These are phyloP conservation scores for Lepiota venenata DNA, from an alignment of 768 basidiomycete genomes.

Conservation along the genomic window DNA sequence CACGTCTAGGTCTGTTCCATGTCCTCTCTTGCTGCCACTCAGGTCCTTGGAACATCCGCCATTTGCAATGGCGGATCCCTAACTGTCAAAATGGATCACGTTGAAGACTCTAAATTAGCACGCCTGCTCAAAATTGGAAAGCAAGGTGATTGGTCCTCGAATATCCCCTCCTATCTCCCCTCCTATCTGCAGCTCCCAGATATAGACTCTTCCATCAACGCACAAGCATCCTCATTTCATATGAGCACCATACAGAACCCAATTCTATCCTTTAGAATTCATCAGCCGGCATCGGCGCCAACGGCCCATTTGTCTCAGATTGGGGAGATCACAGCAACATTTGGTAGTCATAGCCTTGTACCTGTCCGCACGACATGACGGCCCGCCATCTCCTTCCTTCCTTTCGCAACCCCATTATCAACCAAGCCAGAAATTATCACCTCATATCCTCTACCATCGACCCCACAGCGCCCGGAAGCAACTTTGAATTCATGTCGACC, in stretches of 20 bases:
- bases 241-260: slow-evolving; percentile 74
- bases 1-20: too few species aligned
- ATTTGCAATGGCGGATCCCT: slow-evolving; percentile 60
- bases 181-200: too few species aligned
- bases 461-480: too few species aligned
- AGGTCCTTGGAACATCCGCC: too few species aligned
- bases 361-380: slow-evolving; percentile 76
- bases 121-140: slow-evolving; percentile 68
- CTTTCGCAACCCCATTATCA: too few species aligned
- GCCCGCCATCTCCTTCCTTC: slow-evolving; percentile 85
- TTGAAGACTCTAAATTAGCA: slow-evolving; percentile 70
- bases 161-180: slow-evolving; percentile 23
- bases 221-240: slow-evolving; percentile 86
- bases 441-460: slow-evolving; percentile 16
- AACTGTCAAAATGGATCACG: slow-evolving; percentile 58
- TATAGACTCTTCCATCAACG: slow-evolving; percentile 93
- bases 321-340: slow-evolving; percentile 84
- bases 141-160: slow-evolving; percentile 40
- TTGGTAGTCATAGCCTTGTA: slow-evolving; percentile 93
- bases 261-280: slow-evolving; percentile 60
- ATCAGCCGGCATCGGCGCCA: slow-evolving; percentile 47
- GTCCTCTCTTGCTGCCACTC: background rate
- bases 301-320: slow-evolving; percentile 68
- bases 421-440: slow-evolving; percentile 15
- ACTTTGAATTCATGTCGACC: too few species aligned